Conservation (phyloP, 1,284 basidiomycete genomes). For the Apiotrichum porosum region DNA sequence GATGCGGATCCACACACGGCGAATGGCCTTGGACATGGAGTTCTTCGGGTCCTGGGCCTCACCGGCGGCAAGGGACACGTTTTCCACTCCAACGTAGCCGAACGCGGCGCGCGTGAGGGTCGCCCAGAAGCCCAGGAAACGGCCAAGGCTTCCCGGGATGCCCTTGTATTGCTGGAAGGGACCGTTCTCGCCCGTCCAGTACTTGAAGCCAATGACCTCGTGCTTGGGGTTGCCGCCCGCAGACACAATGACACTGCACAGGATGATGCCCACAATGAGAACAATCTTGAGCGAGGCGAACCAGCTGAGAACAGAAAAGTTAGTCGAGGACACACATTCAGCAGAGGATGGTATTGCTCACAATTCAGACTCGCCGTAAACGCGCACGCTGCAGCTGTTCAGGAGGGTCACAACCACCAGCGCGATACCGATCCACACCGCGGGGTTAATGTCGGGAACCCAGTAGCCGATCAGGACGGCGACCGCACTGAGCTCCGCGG, state of each 20-base stretch:
- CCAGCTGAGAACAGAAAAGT: no score
- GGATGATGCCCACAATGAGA: constrained; percentile 58
- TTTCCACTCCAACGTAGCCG: constrained; percentile 39
- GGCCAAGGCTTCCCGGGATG: constrained; percentile 46
- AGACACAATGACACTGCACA: constrained; percentile 62
- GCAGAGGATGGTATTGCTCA: constrained; percentile 10
- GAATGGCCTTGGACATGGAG: constrained; percentile 70
- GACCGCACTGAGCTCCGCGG: constrained; percentile 71
- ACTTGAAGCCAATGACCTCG: constrained; percentile 48
- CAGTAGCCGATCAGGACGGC: constrained; percentile 74
- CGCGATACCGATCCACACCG: constrained; percentile 67
- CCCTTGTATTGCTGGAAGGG: constrained; percentile 47
- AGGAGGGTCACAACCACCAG: constrained; percentile 60
- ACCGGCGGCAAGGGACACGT: constrained; percentile 33
- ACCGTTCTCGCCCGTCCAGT: constrained; percentile 51
- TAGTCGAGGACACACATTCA: neutral
- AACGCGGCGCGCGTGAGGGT: constrained; percentile 50
- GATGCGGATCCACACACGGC: constrained; percentile 70
- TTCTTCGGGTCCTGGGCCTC: constrained; percentile 59
- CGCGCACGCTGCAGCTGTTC: constrained; percentile 57
- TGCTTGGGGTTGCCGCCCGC: constrained; percentile 48
- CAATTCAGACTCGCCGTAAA: constrained; percentile 49
- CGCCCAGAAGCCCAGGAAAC: constrained; percentile 55
- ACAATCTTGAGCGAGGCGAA: constrained; percentile 69
- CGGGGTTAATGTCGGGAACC: constrained; percentile 57